phyloP scores from a whole-genome alignment of 768 basidiomycete species.

The Gelatoporia subvermispora region DNA sequence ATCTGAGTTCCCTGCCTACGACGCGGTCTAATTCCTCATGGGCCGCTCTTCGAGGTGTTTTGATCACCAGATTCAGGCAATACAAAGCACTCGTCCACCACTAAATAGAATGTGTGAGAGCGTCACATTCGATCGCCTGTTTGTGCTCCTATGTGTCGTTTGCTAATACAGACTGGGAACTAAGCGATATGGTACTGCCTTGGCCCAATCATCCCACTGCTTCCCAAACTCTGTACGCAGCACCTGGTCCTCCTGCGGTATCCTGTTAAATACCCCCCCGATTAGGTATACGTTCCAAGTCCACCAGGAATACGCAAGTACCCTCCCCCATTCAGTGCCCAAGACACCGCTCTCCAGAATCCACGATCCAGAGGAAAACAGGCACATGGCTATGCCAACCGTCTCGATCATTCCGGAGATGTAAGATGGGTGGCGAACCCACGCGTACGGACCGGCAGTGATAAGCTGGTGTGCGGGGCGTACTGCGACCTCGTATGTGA shows the following conservation, averaged over 20 bases:
- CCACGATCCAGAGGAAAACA: conserved; percentile 11
- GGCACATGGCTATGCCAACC: not conserved
- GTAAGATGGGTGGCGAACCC: conserved; percentile 8
- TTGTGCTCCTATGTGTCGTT: too few relatives aligned
- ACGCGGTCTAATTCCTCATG: too few relatives aligned
- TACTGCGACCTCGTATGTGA: conserved; percentile 6
- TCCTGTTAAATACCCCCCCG: not conserved
- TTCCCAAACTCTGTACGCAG: not conserved
- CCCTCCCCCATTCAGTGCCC: conserved; percentile 3
- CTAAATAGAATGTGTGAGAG: too few relatives aligned
- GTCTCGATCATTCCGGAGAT: conserved; percentile 1
- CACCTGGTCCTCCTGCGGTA: not conserved
- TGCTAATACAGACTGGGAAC: not conserved
- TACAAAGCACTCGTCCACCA: too few relatives aligned
- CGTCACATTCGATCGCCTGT: too few relatives aligned
- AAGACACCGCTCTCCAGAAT: conserved; percentile 9
- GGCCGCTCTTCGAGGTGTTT: too few relatives aligned
- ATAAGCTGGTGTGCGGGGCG: conserved; percentile 6
- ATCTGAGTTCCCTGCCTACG: too few relatives aligned
- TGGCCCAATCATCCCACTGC: not conserved
- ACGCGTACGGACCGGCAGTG: conserved; percentile 6
- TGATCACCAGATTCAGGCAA: too few relatives aligned
- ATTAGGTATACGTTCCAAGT: too few relatives aligned
- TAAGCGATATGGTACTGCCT: not conserved
- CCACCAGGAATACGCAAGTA: not conserved